A percentile compares a stretch with the other conserved stretches of the same genome.
Evolutionary conservation across 768 basidiomycete genomes (phyloP).

Genomic region (Tricholoma bakamatsutake): DNA sequence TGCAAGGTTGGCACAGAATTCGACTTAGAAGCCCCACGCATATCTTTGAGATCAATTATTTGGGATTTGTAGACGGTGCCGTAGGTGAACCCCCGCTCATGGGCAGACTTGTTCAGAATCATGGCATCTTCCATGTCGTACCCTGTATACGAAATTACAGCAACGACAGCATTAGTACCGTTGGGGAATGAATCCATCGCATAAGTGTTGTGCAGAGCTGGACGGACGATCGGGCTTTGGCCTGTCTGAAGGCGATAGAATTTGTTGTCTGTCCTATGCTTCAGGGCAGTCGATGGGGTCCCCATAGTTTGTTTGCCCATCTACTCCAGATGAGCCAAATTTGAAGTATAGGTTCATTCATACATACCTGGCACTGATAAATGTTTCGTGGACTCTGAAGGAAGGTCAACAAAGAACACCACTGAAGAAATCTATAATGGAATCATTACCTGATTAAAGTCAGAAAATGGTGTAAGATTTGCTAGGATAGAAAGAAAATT

Average conservation of each 20-base stretch:
- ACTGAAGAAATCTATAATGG: slow-evolving; percentile 11
- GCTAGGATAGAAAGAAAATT: slow-evolving; percentile 96
- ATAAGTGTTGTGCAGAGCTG: slow-evolving; percentile 85
- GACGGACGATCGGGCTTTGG: slow-evolving; percentile 93
- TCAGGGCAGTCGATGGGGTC: slow-evolving; percentile 87
- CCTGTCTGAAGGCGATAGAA: slow-evolving; percentile 93
- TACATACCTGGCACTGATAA: slow-evolving; percentile 81
- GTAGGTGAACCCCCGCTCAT: slow-evolving; percentile 96
- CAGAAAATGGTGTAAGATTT: slow-evolving; percentile 97
- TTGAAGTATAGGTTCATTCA: neutral
- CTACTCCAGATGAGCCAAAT: slow-evolving; percentile 30
- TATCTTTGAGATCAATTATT: slow-evolving; percentile 82
- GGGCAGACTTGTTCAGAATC: slow-evolving; percentile 98
- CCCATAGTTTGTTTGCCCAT: slow-evolving; percentile 99
- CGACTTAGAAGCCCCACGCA: slow-evolving; percentile 59
- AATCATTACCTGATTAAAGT: slow-evolving; percentile 88
- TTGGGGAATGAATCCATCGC: slow-evolving; percentile 99
- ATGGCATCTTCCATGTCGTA: slow-evolving; percentile 99
- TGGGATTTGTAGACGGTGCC: slow-evolving; percentile 96
- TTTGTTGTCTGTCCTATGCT: slow-evolving; percentile 96
- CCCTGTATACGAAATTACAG: slow-evolving; percentile 99
- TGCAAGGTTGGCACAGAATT: slow-evolving; percentile 65
- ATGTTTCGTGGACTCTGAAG: slow-evolving; percentile 81
- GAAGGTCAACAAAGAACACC: slow-evolving; percentile 4
- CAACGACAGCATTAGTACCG: slow-evolving; percentile 96